Evolutionary conservation across 1,284 basidiomycete species (phyloP).

Genomic region (Phellinidium pouzarii): DNA sequence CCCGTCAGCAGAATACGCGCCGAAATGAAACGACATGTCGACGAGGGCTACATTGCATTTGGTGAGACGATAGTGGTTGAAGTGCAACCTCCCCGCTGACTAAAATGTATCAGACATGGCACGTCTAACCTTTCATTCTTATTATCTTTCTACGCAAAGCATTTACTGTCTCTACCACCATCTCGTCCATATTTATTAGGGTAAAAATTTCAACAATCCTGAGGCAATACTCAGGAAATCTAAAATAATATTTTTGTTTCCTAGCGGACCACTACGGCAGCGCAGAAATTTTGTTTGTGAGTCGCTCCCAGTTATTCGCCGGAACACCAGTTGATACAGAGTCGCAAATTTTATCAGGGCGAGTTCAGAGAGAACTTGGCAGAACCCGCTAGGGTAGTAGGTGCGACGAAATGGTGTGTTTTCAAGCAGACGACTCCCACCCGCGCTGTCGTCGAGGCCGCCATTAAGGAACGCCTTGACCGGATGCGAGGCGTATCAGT

Average conservation of each 20-base stretch:
- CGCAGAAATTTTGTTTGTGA: constrained; percentile 70
- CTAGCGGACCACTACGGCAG: constrained; percentile 81
- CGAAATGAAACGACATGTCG: constrained; percentile 58
- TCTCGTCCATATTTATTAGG: background rate
- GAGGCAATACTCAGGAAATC: too few species aligned
- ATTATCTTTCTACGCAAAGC: background rate
- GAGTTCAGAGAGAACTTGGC: constrained; percentile 50
- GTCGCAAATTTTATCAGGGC: constrained; percentile 39
- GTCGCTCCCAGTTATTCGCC: constrained; percentile 24
- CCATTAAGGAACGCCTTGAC: constrained; percentile 58
- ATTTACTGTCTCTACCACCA: background rate
- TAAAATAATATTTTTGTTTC: background rate
- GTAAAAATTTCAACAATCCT: too few species aligned
- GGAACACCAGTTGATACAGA: constrained; percentile 17
- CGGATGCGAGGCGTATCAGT: constrained; percentile 45
- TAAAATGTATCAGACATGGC: constrained; percentile 32
- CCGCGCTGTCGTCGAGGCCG: constrained; percentile 52
- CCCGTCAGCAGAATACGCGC: constrained; percentile 56
- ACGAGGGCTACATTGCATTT: constrained; percentile 66
- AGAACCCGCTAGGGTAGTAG: constrained; percentile 42
- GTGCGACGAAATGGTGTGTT: constrained; percentile 79
- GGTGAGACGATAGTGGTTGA: constrained; percentile 35
- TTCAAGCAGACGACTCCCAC: constrained; percentile 53
- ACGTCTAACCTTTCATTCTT: constrained; percentile 18
- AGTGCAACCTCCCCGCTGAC: constrained; percentile 6